Conservation (phyloP, 352 stramenopile species). For the Phytophthora kernoviae region DNA sequence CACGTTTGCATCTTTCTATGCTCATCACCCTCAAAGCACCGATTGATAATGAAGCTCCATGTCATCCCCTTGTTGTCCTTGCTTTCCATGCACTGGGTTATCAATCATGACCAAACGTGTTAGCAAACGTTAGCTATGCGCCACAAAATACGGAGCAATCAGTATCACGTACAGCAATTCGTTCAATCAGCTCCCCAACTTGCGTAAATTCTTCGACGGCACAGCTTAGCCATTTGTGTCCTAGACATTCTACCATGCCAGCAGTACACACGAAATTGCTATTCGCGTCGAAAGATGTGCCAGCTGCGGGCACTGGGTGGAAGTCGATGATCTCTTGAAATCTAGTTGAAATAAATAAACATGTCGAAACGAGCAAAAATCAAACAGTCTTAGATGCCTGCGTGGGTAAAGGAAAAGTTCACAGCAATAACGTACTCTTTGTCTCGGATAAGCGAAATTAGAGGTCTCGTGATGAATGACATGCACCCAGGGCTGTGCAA, state of each 20-base stretch:
- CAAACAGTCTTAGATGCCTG: too few species aligned
- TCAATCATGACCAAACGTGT: slow-evolving; percentile 1
- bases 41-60: slow-evolving; percentile 65
- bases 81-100: slow-evolving; percentile 66
- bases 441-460: slow-evolving; percentile 68
- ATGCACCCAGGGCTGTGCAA: slow-evolving; percentile 65
- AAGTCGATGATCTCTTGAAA: slow-evolving; percentile 80
- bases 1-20: slow-evolving; percentile 64
- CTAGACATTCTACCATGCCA: slow-evolving; percentile 73
- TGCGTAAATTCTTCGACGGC: slow-evolving; percentile 69
- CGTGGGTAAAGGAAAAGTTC: background rate
- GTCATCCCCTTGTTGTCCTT: slow-evolving; percentile 76
- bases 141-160: background rate
- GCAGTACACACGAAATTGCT: slow-evolving; percentile 74
- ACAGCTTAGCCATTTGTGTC: slow-evolving; percentile 83
- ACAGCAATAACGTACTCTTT: slow-evolving; percentile 43
- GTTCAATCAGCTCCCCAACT: slow-evolving; percentile 63
- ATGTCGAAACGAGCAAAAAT: background rate
- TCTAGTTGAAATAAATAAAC: slow-evolving; percentile 24
- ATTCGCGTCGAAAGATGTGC: slow-evolving; percentile 54
- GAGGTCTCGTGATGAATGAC: slow-evolving; percentile 67
- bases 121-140: slow-evolving; percentile 1
- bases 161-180: slow-evolving; percentile 52
- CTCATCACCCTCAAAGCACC: slow-evolving; percentile 62
- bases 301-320: slow-evolving; percentile 69